These are phyloP conservation scores for Coleophoma eucalyptorum DNA, from an alignment of 2,329 filamentous ascomycete genomes.

Conservation along the genomic window DNA sequence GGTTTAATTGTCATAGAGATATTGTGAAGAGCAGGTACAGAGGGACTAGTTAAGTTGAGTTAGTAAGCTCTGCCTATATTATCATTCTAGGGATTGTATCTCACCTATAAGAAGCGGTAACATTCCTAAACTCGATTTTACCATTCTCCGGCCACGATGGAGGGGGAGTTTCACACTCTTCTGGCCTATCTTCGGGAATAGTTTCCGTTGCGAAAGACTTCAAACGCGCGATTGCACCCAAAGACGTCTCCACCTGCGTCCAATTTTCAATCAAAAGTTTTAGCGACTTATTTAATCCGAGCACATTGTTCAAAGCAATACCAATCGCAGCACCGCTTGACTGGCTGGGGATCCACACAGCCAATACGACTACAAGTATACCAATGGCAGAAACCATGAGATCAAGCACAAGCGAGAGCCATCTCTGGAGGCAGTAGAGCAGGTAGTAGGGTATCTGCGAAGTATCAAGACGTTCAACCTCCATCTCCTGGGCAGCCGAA, in stretches of 20 bases:
- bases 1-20: slow-evolving; percentile 48
- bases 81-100: not conserved
- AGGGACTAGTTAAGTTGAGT: slow-evolving; percentile 19
- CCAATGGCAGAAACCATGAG: slow-evolving; percentile 33
- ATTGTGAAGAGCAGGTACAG: slow-evolving; percentile 20
- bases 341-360: slow-evolving; percentile 8
- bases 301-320: slow-evolving; percentile 39
- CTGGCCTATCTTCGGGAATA: slow-evolving; percentile 27
- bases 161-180: slow-evolving; percentile 29
- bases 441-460: slow-evolving; percentile 42
- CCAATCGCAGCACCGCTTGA: slow-evolving; percentile 3
- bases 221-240: slow-evolving; percentile 51
- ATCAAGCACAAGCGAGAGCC: slow-evolving; percentile 39
- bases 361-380: slow-evolving; percentile 22
- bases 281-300: slow-evolving; percentile 29
- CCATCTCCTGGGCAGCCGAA: not conserved
- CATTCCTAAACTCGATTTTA: slow-evolving; percentile 1
- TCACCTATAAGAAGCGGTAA: slow-evolving; percentile 5
- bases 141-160: slow-evolving; percentile 4
- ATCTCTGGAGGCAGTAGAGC: slow-evolving; percentile 38
- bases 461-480: slow-evolving; percentile 27
- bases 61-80: not conserved
- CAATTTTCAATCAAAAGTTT: slow-evolving; percentile 42
- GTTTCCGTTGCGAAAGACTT: slow-evolving; percentile 42
- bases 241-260: slow-evolving; percentile 52